Conservation (phyloP, 2,329 filamentous ascomycete species). For the Scedosporium apiospermum region DNA sequence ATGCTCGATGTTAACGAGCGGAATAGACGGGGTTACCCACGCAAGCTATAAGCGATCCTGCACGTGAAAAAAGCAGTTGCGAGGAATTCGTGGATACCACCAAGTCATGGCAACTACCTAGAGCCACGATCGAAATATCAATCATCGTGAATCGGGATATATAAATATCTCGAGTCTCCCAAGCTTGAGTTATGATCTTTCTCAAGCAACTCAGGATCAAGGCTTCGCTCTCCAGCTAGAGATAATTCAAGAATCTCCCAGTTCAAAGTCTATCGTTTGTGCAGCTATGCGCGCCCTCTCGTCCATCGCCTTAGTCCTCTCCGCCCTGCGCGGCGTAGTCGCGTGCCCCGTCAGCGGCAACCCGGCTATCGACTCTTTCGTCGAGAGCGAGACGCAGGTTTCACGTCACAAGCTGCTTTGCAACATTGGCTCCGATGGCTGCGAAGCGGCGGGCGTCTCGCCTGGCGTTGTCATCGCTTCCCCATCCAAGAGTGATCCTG, state of each 20-base stretch:
- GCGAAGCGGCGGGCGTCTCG: slow-evolving; percentile 34
- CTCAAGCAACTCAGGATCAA: background rate
- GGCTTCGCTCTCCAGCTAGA: background rate
- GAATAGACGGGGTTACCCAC: background rate
- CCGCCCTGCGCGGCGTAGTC: background rate
- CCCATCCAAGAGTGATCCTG: slow-evolving; percentile 41
- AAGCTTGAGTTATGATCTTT: too few species aligned
- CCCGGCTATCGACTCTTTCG: slow-evolving; percentile 35
- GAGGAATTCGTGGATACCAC: background rate
- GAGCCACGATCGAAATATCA: background rate
- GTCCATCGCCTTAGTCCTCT: background rate
- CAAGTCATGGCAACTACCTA: background rate
- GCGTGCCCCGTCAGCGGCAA: slow-evolving; percentile 1
- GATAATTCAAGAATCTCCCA: background rate
- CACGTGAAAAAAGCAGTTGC: too few species aligned
- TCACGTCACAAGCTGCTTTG: slow-evolving; percentile 43
- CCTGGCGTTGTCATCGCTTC: slow-evolving; percentile 47
- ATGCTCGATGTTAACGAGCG: background rate
- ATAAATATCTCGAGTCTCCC: too few species aligned
- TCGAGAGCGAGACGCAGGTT: slow-evolving; percentile 40
- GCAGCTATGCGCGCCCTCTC: slow-evolving; percentile 1
- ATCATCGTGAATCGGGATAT: too few species aligned
- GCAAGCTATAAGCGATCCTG: too few species aligned
- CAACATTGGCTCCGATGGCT: slow-evolving; percentile 49
- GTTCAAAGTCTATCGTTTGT: background rate